Conservation (phyloP, 2,329 filamentous ascomycete genomes). For the Kalmusia sp. region DNA sequence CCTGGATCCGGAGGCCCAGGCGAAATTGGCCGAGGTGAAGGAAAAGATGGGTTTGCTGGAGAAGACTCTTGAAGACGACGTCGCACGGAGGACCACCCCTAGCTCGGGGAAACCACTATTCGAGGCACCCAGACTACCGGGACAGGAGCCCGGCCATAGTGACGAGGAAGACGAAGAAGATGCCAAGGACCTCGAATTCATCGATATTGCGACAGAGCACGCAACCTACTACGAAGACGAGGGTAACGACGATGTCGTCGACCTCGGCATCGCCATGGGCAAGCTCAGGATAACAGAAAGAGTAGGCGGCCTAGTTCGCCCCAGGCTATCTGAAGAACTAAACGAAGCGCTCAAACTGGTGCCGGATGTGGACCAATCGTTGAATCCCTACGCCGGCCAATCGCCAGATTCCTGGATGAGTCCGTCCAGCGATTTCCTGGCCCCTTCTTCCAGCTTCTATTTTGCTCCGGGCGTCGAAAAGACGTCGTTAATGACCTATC, state of each 20-base stretch:
- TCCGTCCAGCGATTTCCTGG: slow-evolving; percentile 71
- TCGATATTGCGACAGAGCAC: slow-evolving; percentile 68
- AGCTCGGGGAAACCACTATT: slow-evolving; percentile 11
- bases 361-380: slow-evolving; percentile 18
- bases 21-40: slow-evolving; percentile 77
- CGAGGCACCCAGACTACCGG: slow-evolving; percentile 24
- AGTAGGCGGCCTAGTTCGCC: slow-evolving; percentile 74
- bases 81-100: slow-evolving; percentile 57
- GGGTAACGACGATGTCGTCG: slow-evolving; percentile 73
- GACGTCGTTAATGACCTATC: slow-evolving; percentile 61
- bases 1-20: slow-evolving; percentile 72
- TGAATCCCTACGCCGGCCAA: slow-evolving; percentile 19
- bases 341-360: slow-evolving; percentile 36
- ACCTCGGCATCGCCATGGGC: slow-evolving; percentile 74
- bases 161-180: slow-evolving; percentile 65
- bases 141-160: slow-evolving; percentile 58
- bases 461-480: slow-evolving; percentile 61
- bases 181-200: slow-evolving; percentile 66
- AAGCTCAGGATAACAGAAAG: slow-evolving; percentile 76
- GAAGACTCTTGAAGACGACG: slow-evolving; percentile 71
- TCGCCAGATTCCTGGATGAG: slow-evolving; percentile 60
- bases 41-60: slow-evolving; percentile 78
- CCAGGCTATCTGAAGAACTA: slow-evolving; percentile 70
- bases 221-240: slow-evolving; percentile 71
- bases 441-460: slow-evolving; percentile 71